Base-by-base conservation (phyloP, 2,329 filamentous ascomycete species). In the Venturia carpophila region DNA sequence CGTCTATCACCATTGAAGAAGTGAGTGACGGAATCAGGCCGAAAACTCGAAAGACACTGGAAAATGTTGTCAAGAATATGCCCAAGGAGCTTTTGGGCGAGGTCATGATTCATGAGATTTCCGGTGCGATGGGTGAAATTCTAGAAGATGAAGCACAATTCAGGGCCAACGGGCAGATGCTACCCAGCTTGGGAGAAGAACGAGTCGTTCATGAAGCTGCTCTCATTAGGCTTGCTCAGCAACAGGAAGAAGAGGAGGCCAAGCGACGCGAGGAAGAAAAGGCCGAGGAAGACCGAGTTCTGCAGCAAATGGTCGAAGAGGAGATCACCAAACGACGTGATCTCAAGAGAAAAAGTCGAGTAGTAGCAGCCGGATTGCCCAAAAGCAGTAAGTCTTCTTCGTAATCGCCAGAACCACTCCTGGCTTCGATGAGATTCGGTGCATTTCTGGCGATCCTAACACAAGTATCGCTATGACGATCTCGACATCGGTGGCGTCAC, bases 131-230 rank as follows among this genome's bases (percentile, higher is more conserved):
- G 39, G 82, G 85, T 69, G 87, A 89, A 67, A 79, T 93, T 11
- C 81, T 97, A 4, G 91, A 97, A 75, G 90, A 95, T 74, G 66
- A 62, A 49, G 65, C 52, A 27, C 60, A 60, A 42, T 52, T 60
- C 37, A 67, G 64, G 49, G 66, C 89, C 60, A 84, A 87, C 65
- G 89, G 91, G 41, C 84, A 87, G 65, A 84, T 91, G 67, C 79
- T 96, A 19, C 92, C 91, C 1, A 96, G 91, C 41, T 80, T 97
- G 7, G 91, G 96, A 71, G 91, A 95, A 71, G 92, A 97, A 75
- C 85, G 92, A 47, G 91, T 89, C 37, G 86, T 86, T 17, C 91
- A 96, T 68, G 90, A 95, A 76, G 88, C 88, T 27, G 85, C 84
- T 30, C 80, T 90, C 37, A 85, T 85, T 58, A 81, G 82, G 71